Evolutionary conservation across 169 alveolate species (phyloP), one percentile per base, ranked within the genome.

Genomic region (Plasmodium sp.): DNA sequence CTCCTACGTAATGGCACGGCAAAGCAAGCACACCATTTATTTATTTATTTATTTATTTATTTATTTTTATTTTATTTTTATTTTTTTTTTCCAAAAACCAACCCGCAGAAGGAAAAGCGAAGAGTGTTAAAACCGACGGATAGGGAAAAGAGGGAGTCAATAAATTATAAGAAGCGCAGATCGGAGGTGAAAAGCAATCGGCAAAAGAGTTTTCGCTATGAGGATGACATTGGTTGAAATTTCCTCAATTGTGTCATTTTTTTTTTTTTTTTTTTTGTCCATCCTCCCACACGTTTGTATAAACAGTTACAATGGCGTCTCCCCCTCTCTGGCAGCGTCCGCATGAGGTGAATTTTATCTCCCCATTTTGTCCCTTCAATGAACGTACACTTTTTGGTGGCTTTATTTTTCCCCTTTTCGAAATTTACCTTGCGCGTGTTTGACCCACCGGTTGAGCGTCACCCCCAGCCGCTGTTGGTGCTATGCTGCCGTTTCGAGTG

Each of bases 141-240:
- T 43, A 92, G 83, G 27, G 97, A 96, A 54, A 97, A 97, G 94
- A 90, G 81, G 7, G 92, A 56, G 31, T 94, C 93, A 36, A 92
- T 93, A 93, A 92, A 84, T 54, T 95, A 93, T 79, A 97, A 97
- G 92, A 93, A 86, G 93, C 81, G 93, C 72, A 83, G 97, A 71
- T 85, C 98, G 3, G 96, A 92, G 56, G 93, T 92, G 84, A 97
- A 97, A 94, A 93, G 81, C 22, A 71, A 75, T 14, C 96, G 98
- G 74, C 96, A 93, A 67, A 77, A 82, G 62, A 10, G 74, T 77
- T 83, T 91, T 62, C 43, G 3, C 12, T 81, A 74, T 75, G 93
- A 85, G 16, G 81, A 80, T 79, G 85, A 75, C 39, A 86, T 86
- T 77, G 36, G 14, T 33, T 86, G 88, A 85, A 51, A 73, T 62